Conservation (phyloP, 2,329 filamentous ascomycete genomes). For the Zopfia rhizophila region DNA sequence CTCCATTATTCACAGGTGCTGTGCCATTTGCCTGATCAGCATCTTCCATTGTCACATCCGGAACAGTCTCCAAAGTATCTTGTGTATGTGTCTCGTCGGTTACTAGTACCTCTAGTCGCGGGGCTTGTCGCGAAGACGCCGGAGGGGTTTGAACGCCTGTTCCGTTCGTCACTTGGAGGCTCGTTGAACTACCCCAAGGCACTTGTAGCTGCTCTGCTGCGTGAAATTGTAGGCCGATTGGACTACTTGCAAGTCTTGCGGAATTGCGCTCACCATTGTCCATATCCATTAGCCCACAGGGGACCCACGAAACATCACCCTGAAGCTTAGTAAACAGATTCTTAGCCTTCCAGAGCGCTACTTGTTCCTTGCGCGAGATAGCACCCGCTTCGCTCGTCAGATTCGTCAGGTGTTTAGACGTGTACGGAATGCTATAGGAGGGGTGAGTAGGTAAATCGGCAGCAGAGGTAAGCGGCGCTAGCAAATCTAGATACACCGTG, state of each 20-base stretch:
- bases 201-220: conserved; percentile 29
- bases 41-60: conserved; percentile 39
- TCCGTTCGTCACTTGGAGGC: conserved; percentile 21
- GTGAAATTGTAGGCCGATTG: no score
- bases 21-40: conserved; percentile 9
- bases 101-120: conserved; percentile 4
- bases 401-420: conserved; percentile 76
- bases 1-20: no score
- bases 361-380: conserved; percentile 79
- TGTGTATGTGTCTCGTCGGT: conserved; percentile 10
- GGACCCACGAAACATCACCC: conserved; percentile 76
- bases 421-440: conserved; percentile 78
- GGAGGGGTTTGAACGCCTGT: not conserved
- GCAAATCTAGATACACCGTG: conserved; percentile 68
- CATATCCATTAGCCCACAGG: conserved; percentile 64
- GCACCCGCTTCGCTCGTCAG: conserved; percentile 75
- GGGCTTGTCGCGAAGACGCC: conserved; percentile 17
- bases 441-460: conserved; percentile 80
- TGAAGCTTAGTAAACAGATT: conserved; percentile 77
- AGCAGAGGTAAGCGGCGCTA: conserved; percentile 78
- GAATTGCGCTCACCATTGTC: conserved; percentile 27
- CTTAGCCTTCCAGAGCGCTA: conserved; percentile 77
- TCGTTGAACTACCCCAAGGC: conserved; percentile 23
- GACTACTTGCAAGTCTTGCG: not conserved
- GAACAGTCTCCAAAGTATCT: conserved; percentile 19